Evolutionary conservation across 441 rosid species (phyloP).

Genomic region (Croton setiger): DNA sequence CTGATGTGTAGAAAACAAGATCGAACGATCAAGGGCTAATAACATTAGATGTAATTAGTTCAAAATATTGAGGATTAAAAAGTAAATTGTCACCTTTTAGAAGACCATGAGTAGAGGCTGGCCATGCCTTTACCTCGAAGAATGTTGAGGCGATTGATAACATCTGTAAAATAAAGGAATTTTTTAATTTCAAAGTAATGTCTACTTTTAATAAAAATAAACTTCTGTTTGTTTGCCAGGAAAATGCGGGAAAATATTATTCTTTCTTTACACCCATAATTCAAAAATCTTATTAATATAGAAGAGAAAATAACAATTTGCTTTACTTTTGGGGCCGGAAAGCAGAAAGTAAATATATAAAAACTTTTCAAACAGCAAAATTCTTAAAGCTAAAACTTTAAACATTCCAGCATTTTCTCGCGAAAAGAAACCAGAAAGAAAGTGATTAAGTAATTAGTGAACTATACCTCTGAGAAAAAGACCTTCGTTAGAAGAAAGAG

Average conservation of each 20-base stretch:
- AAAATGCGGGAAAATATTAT: constrained; percentile 11
- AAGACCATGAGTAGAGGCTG: constrained; percentile 85
- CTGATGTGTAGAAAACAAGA: constrained; percentile 30
- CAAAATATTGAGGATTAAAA: constrained; percentile 15
- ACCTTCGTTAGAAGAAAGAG: constrained; percentile 63
- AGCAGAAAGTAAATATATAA: too few relatives aligned
- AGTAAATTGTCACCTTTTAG: constrained; percentile 51
- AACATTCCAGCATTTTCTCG: not conserved
- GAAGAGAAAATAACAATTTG: not conserved
- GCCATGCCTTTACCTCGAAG: constrained; percentile 93
- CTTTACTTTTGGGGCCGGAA: not conserved
- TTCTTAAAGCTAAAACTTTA: not conserved
- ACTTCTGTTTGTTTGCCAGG: constrained; percentile 15
- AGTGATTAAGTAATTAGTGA: not conserved
- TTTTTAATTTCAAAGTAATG: not conserved
- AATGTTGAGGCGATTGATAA: constrained; percentile 60
- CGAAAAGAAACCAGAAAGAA: not conserved
- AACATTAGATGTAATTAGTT: constrained; percentile 12
- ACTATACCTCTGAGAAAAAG: constrained; percentile 74
- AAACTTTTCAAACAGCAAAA: too few relatives aligned
- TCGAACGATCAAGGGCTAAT: not conserved
- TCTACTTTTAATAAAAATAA: not conserved
- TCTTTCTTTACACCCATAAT: too few relatives aligned
- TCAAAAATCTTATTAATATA: too few relatives aligned
- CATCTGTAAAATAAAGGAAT: constrained; percentile 41